Conservation (phyloP, 352 stramenopile genomes). For the Pythium monospermum region DNA sequence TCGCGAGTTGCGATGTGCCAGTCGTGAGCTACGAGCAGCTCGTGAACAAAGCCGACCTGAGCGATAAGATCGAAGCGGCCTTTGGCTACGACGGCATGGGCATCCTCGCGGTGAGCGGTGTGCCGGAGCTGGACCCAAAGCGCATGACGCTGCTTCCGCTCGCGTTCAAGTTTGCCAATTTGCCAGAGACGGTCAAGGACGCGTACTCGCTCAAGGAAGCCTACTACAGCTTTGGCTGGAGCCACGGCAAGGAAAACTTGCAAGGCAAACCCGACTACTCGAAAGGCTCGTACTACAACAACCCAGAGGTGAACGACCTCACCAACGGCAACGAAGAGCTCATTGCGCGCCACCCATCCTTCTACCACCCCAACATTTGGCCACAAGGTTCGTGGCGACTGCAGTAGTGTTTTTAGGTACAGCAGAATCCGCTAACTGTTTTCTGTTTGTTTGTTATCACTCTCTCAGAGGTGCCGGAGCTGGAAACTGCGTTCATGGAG, state of each 20-base stretch:
- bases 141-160: conserved; percentile 77
- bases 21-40: conserved; percentile 61
- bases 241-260: conserved; percentile 94
- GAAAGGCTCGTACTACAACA: conserved; percentile 97
- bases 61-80: conserved; percentile 55
- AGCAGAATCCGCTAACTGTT: not conserved
- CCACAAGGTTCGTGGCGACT: conserved; percentile 18
- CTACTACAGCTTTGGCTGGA: conserved; percentile 96
- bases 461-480: conserved; percentile 53
- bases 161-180: conserved; percentile 77
- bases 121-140: conserved; percentile 75
- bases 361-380: conserved; percentile 93
- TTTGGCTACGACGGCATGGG: conserved; percentile 90
- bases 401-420: not conserved
- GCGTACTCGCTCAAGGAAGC: conserved; percentile 82
- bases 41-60: conserved; percentile 37
- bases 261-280: conserved; percentile 90
- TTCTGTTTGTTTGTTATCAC: conserved; percentile 6
- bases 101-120: conserved; percentile 84
- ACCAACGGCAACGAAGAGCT: conserved; percentile 69
- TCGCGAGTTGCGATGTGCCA: conserved; percentile 42
- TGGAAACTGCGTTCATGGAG: conserved; percentile 88
- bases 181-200: conserved; percentile 74
- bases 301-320: conserved; percentile 89
- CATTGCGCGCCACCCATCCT: conserved; percentile 81